These are phyloP conservation scores for Viridothelium virens DNA, from an alignment of 495 filamentous ascomycete species.

Conservation along the genomic window DNA sequence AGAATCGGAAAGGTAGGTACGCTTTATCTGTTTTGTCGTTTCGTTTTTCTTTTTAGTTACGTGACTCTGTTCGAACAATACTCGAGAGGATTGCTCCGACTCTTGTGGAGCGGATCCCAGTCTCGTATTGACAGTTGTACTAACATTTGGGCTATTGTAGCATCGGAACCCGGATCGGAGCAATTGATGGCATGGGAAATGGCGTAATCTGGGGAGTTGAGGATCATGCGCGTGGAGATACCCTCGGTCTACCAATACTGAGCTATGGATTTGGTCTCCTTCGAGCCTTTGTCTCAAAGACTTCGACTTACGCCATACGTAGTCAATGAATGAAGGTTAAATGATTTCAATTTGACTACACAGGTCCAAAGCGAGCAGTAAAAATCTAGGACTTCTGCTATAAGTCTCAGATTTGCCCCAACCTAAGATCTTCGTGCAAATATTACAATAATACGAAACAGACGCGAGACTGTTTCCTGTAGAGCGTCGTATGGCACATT, in stretches of 20 bases:
- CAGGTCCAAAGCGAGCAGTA: no score
- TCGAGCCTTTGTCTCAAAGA: no score
- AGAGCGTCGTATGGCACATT: no score
- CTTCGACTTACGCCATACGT: not conserved
- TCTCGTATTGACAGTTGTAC: not conserved
- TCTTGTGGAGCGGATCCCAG: not conserved
- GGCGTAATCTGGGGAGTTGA: not conserved
- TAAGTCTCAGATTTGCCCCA: no score
- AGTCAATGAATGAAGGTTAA: not conserved
- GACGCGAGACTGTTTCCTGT: no score
- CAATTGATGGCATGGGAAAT: not conserved
- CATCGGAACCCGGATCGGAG: not conserved
- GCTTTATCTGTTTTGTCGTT: not conserved
- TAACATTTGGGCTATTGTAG: conserved; percentile 6
- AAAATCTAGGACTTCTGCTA: no score
- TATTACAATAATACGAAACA: no score
- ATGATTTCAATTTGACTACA: not conserved
- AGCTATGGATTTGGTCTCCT: no score
- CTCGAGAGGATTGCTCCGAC: not conserved
- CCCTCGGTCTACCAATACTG: no score
- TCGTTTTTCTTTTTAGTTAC: not conserved
- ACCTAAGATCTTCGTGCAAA: no score
- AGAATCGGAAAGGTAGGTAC: not conserved
- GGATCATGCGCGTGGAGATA: not conserved
- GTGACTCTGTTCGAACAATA: not conserved